phyloP scores from a whole-genome alignment of 768 basidiomycete species.

The Termitomyces sp. region DNA sequence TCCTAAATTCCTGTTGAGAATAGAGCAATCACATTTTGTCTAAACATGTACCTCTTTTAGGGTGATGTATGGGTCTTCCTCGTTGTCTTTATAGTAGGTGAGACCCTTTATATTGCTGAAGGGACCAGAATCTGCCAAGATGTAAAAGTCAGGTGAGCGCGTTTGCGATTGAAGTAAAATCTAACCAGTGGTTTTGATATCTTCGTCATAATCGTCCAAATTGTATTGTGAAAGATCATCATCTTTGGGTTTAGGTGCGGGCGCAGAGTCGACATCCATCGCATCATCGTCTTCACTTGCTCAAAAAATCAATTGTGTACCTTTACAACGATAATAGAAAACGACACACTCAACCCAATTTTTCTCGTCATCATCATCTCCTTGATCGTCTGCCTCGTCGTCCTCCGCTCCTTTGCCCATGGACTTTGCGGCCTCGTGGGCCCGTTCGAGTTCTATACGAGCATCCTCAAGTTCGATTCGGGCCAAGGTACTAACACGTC shows the following conservation, averaged over 20 bases:
- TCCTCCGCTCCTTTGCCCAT: slow-evolving; percentile 67
- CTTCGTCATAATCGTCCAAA: slow-evolving; percentile 89
- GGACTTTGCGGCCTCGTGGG: slow-evolving; percentile 66
- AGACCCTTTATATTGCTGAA: slow-evolving; percentile 97
- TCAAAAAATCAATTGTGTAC: slow-evolving; percentile 11
- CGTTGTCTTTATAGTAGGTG: slow-evolving; percentile 84
- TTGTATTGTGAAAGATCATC: slow-evolving; percentile 86
- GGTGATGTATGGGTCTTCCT: slow-evolving; percentile 96
- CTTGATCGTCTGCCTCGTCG: slow-evolving; percentile 58
- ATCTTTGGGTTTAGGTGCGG: slow-evolving; percentile 25
- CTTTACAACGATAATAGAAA: slow-evolving; percentile 2
- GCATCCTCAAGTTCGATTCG: slow-evolving; percentile 89
- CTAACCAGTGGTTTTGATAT: slow-evolving; percentile 36
- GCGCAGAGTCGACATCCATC: slow-evolving; percentile 55
- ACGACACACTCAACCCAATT: slow-evolving; percentile 87
- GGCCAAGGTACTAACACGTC: slow-evolving; percentile 84
- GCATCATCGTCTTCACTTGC: slow-evolving; percentile 37
- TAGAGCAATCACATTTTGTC: neutral
- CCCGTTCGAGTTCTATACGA: slow-evolving; percentile 74
- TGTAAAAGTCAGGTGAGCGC: slow-evolving; percentile 6
- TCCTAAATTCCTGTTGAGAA: slow-evolving; percentile 29
- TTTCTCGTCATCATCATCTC: slow-evolving; percentile 44
- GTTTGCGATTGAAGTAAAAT: slow-evolving; percentile 1
- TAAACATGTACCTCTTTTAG: slow-evolving; percentile 73
- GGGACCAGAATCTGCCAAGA: slow-evolving; percentile 53